These are phyloP conservation scores for Chimonanthus praecox DNA, from an alignment of 164 flowering plant genomes.

Conservation along the genomic window DNA sequence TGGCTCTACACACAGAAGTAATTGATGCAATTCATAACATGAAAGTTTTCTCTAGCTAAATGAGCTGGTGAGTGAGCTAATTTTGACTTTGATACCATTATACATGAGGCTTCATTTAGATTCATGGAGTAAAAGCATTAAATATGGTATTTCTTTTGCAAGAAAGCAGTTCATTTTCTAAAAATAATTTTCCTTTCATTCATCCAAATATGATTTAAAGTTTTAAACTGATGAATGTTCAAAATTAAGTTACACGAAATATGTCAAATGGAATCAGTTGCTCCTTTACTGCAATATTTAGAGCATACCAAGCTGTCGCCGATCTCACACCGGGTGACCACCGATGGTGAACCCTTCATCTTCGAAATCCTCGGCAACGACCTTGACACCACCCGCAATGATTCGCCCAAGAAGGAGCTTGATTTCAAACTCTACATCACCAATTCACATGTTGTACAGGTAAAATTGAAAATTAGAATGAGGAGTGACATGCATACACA, in stretches of 20 bases:
- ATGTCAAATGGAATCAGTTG: neutral
- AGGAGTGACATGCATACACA: too few species aligned
- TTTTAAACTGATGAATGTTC: neutral
- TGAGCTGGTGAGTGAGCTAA: too few species aligned
- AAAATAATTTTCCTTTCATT: neutral
- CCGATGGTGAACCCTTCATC: constrained; percentile 32
- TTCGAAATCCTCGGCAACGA: constrained; percentile 44
- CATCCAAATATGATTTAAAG: neutral
- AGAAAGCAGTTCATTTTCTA: too few species aligned
- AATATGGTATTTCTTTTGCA: too few species aligned
- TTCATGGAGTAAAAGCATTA: too few species aligned
- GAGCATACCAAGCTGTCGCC: constrained; percentile 82
- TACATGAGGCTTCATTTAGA: neutral
- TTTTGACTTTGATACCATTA: too few species aligned
- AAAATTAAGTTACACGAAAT: neutral
- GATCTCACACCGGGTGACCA: constrained; percentile 61
- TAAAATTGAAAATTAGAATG: too few species aligned
- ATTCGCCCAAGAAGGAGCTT: constrained; percentile 72
- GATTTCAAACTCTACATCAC: constrained; percentile 58
- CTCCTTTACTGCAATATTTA: neutral
- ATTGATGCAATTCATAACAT: neutral
- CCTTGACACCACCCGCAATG: constrained; percentile 43
- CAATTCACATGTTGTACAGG: neutral
- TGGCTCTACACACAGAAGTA: neutral
- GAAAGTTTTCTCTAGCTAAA: neutral